These are phyloP conservation scores for Harringtonia aguacate DNA, from an alignment of 2,329 filamentous ascomycete genomes.

Conservation along the genomic window DNA sequence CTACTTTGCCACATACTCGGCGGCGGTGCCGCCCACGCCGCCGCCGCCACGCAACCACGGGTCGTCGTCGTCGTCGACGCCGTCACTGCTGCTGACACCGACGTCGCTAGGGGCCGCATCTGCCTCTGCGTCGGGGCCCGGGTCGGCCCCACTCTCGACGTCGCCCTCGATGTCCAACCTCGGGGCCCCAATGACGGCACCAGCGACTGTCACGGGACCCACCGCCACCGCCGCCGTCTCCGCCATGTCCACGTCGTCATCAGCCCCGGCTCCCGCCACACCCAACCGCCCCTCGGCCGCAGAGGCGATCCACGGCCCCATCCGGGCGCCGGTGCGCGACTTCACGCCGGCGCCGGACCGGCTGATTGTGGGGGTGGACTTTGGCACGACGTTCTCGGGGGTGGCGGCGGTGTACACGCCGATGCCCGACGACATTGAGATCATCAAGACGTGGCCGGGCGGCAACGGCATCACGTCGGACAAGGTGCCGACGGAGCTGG, in stretches of 20 bases:
- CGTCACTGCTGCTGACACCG: conserved; percentile 6
- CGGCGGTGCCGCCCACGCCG: not conserved
- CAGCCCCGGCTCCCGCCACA: no score
- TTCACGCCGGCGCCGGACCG: conserved; percentile 45
- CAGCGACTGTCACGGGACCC: no score
- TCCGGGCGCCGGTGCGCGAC: conserved; percentile 44
- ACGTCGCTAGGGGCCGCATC: conserved; percentile 5
- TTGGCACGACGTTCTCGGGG: conserved; percentile 75
- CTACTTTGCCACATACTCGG: conserved; percentile 44
- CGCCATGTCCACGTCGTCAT: no score
- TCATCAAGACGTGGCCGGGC: conserved; percentile 77
- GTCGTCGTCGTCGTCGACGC: not conserved
- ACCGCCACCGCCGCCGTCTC: no score
- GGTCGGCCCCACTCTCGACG: not conserved
- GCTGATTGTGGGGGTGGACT: conserved; percentile 69
- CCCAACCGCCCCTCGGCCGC: conserved; percentile 34
- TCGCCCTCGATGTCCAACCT: not conserved
- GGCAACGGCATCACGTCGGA: conserved; percentile 81
- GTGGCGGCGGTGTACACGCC: conserved; percentile 66
- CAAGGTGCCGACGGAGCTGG: conserved; percentile 75
- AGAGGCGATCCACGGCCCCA: conserved; percentile 52
- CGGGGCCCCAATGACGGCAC: no score
- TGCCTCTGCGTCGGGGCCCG: no score
- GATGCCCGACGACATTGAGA: conserved; percentile 69
- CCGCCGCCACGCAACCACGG: conserved; percentile 8